phyloP scores from a whole-genome alignment of 768 basidiomycete genomes.

The Thelephora aurantiotincta region DNA sequence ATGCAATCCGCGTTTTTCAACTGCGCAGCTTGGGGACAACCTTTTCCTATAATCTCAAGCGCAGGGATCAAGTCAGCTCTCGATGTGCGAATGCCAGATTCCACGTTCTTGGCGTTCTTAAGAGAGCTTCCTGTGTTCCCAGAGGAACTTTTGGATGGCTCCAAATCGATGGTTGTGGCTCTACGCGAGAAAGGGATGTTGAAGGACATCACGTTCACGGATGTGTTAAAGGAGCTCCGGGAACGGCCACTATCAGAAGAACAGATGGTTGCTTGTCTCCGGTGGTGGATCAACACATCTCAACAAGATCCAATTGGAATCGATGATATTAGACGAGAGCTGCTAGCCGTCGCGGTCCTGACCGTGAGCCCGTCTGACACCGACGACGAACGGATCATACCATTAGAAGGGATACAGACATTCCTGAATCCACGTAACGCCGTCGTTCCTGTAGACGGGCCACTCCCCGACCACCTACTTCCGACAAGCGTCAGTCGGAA shows the following conservation, averaged over 20 bases:
- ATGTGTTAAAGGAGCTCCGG: conserved; percentile 70
- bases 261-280: conserved; percentile 72
- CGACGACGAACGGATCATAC: conserved; percentile 41
- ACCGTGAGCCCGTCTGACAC: conserved; percentile 20
- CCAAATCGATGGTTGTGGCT: conserved; percentile 42
- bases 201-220: conserved; percentile 61
- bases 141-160: conserved; percentile 37
- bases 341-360: conserved; percentile 63
- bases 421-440: conserved; percentile 52
- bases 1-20: conserved; percentile 73
- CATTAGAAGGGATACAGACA: conserved; percentile 53
- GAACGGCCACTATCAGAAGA: conserved; percentile 50
- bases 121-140: conserved; percentile 67
- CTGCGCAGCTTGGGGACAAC: conserved; percentile 21
- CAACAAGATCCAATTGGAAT: conserved; percentile 15
- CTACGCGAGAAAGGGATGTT: conserved; percentile 54
- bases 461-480: conserved; percentile 60
- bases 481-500: conserved; percentile 50
- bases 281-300: conserved; percentile 65
- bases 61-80: conserved; percentile 52
- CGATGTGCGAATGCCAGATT: conserved; percentile 62
- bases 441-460: conserved; percentile 57
- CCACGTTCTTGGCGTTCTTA: conserved; percentile 59
- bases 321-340: conserved; percentile 32
- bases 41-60: conserved; percentile 63